phyloP scores from a whole-genome alignment of 2,329 filamentous ascomycete genomes.

The Xylariaceae sp. region DNA sequence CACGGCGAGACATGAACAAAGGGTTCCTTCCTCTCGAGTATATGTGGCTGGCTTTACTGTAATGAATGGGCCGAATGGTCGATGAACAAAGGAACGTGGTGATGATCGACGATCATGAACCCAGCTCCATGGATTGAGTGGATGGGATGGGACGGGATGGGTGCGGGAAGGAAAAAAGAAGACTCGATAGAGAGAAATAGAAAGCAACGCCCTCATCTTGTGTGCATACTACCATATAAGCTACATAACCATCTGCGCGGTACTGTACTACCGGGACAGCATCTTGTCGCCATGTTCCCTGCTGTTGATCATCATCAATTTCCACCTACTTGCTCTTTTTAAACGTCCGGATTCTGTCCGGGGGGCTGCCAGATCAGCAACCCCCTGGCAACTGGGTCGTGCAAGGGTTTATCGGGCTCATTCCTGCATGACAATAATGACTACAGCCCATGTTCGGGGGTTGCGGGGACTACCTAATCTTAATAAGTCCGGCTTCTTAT shows the following conservation, averaged over 20 bases:
- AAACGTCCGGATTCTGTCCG: background rate
- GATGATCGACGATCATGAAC: slow-evolving; percentile 23
- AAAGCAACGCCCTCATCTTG: background rate
- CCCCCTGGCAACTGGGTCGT: background rate
- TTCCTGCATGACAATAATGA: no score
- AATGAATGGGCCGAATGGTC: background rate
- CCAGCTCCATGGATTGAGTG: slow-evolving; percentile 23
- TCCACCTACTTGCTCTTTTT: slow-evolving; percentile 13
- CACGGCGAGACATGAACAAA: background rate
- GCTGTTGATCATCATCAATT: slow-evolving; percentile 34
- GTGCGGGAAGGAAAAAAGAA: background rate
- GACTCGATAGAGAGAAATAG: slow-evolving; percentile 3
- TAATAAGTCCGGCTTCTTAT: no score
- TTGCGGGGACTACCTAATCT: no score
- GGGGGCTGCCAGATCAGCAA: background rate
- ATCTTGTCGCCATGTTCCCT: slow-evolving; percentile 28
- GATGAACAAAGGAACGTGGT: slow-evolving; percentile 2
- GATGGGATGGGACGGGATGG: background rate
- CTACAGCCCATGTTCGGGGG: no score
- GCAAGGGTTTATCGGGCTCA: no score
- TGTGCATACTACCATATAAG: background rate
- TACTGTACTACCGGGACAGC: slow-evolving; percentile 6
- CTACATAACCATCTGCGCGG: slow-evolving; percentile 19
- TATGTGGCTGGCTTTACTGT: no score
- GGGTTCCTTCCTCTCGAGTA: no score